These are phyloP conservation scores for Acanthamoeba lenticulata DNA, from an alignment of 208 protist genomes.

Conservation along the genomic window DNA sequence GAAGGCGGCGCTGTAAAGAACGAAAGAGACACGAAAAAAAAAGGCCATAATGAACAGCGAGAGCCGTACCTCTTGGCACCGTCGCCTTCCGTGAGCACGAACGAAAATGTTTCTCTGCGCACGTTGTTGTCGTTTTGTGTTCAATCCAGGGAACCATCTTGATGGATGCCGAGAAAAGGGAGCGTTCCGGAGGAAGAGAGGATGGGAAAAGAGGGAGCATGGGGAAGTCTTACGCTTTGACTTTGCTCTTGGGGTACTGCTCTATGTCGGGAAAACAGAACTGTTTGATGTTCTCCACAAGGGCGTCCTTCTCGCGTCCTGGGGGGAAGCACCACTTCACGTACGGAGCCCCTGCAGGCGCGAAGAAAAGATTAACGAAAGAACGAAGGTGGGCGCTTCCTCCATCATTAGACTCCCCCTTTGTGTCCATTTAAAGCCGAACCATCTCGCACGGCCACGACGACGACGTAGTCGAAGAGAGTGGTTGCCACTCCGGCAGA, in stretches of 20 bases:
- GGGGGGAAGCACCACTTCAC: background rate
- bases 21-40: background rate
- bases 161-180: background rate
- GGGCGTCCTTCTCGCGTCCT: background rate
- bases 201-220: background rate
- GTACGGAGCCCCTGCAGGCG: background rate
- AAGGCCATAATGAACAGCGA: background rate
- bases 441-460: background rate
- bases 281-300: conserved; percentile 20
- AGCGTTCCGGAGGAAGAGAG: background rate
- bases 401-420: too few relatives aligned
- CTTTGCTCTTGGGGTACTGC: background rate
- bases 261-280: conserved; percentile 28
- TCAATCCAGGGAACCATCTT: background rate
- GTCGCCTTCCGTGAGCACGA: background rate
- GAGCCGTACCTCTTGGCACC: background rate
- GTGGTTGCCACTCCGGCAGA: background rate
- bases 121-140: background rate
- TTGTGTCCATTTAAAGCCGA: too few relatives aligned
- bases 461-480: background rate
- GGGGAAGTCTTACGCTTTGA: background rate
- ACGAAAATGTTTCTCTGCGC: background rate
- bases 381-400: background rate
- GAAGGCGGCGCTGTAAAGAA: background rate
- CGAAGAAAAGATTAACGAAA: background rate